phyloP scores from a whole-genome alignment of 2,329 filamentous ascomycete genomes.

The Diplodia corticola region DNA sequence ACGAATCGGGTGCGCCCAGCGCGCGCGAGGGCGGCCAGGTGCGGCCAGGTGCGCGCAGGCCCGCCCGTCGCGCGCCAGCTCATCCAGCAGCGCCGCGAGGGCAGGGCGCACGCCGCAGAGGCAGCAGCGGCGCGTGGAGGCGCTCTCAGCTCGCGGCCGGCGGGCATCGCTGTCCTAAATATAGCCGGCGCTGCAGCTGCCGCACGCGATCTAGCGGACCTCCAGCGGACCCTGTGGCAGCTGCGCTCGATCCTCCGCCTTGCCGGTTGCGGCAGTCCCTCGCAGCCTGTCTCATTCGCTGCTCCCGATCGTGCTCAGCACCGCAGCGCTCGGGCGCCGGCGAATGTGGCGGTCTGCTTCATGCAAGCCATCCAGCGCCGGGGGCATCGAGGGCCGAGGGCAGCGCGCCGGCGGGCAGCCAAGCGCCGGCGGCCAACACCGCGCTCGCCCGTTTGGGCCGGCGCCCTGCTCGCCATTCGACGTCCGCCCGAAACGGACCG shows the following conservation, averaged over 20 bases:
- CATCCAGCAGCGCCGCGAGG: slow-evolving; percentile 12
- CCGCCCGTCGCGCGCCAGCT: slow-evolving; percentile 15
- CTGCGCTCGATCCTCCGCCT: slow-evolving; percentile 19
- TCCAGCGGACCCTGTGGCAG: slow-evolving; percentile 19
- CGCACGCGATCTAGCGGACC: slow-evolving; percentile 20
- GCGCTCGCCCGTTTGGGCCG: slow-evolving; percentile 20
- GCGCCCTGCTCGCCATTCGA: slow-evolving; percentile 19
- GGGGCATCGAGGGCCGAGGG: slow-evolving; percentile 17
- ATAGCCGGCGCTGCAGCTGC: slow-evolving; percentile 21
- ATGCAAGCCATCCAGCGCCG: slow-evolving; percentile 22
- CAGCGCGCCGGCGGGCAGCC: background rate
- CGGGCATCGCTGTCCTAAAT: slow-evolving; percentile 3
- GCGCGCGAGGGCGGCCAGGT: slow-evolving; percentile 3
- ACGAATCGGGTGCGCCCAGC: slow-evolving; percentile 19
- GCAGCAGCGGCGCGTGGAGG: slow-evolving; percentile 11
- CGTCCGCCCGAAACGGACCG: slow-evolving; percentile 30
- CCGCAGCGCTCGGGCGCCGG: slow-evolving; percentile 14
- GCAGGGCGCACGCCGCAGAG: background rate
- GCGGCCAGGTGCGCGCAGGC: slow-evolving; percentile 17
- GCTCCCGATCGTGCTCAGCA: slow-evolving; percentile 13
- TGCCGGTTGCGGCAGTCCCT: slow-evolving; percentile 16
- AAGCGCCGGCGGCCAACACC: slow-evolving; percentile 12
- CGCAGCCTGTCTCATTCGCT: slow-evolving; percentile 18
- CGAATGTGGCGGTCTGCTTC: slow-evolving; percentile 23
- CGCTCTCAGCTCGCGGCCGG: slow-evolving; percentile 4